phyloP scores from a whole-genome alignment of 768 basidiomycete genomes.

The Amanita exitialis region DNA sequence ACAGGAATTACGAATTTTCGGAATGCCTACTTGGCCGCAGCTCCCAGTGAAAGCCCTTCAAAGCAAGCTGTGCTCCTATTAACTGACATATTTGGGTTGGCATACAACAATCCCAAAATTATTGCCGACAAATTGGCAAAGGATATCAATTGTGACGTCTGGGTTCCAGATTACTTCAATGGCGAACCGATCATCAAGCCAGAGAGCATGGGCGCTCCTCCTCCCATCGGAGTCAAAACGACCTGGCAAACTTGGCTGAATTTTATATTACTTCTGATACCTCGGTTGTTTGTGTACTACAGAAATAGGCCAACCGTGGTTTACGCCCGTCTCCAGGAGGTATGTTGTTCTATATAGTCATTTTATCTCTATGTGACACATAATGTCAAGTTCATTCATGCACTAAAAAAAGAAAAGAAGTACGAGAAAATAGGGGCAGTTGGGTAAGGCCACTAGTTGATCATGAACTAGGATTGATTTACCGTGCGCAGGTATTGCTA shows the following conservation, averaged over 20 bases:
- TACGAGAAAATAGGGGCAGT: constrained; percentile 34
- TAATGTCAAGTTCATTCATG: constrained; percentile 24
- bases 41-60: constrained; percentile 16
- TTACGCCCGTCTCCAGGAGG: constrained; percentile 21
- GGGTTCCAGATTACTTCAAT: constrained; percentile 51
- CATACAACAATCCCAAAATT: constrained; percentile 42
- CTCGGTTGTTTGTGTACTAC: constrained; percentile 19
- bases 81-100: constrained; percentile 48
- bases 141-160: constrained; percentile 45
- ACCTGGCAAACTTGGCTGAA: constrained; percentile 18
- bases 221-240: constrained; percentile 22
- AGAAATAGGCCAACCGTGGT: constrained; percentile 22
- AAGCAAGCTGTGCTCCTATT: constrained; percentile 39
- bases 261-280: constrained; percentile 15
- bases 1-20: constrained; percentile 28
- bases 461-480: background rate
- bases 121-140: constrained; percentile 45
- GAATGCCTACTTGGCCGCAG: constrained; percentile 34
- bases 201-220: constrained; percentile 17
- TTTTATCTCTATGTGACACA: background rate
- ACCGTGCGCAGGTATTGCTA: constrained; percentile 28
- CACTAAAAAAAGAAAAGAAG: constrained; percentile 26
- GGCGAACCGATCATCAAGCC: constrained; percentile 29
- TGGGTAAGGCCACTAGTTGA: constrained; percentile 20
- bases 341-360: constrained; percentile 9